Conservation (phyloP, 305 asterid species). For the Rubia occidens region DNA sequence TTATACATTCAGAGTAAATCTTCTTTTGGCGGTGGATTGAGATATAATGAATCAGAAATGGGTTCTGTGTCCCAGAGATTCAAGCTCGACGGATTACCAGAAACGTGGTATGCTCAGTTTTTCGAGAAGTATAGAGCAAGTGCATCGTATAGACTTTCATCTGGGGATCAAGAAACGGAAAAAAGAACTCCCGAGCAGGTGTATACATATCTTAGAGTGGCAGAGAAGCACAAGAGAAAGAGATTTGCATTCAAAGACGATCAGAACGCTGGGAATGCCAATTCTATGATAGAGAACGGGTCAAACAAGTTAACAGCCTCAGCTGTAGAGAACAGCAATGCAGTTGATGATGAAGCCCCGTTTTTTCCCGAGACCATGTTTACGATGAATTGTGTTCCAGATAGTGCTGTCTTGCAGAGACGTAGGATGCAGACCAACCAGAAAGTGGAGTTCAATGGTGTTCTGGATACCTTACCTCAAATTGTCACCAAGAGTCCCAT, state of each 20-base stretch:
- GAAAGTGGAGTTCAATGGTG: conserved; percentile 70
- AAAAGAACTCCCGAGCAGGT: conserved; percentile 88
- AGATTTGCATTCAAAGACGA: conserved; percentile 53
- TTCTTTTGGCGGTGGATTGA: conserved; percentile 45
- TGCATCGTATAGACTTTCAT: conserved; percentile 55
- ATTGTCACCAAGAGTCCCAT: conserved; percentile 70
- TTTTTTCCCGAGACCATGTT: conserved; percentile 88
- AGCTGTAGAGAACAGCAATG: conserved; percentile 29
- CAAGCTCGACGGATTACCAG: conserved; percentile 72
- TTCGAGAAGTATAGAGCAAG: conserved; percentile 62
- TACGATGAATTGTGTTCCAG: conserved; percentile 79
- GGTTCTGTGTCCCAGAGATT: conserved; percentile 48
- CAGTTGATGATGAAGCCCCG: conserved; percentile 41
- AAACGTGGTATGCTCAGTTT: conserved; percentile 83
- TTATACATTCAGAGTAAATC: conserved; percentile 49
- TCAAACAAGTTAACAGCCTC: conserved; percentile 37
- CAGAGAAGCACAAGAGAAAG: conserved; percentile 77
- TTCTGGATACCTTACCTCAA: conserved; percentile 81
- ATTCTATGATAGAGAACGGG: conserved; percentile 30
- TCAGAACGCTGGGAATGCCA: conserved; percentile 24
- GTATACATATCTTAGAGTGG: conserved; percentile 69
- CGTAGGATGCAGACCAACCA: conserved; percentile 32
- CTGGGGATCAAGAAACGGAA: conserved; percentile 68
- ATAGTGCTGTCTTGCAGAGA: conserved; percentile 50
- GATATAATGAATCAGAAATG: conserved; percentile 52